phyloP scores from a whole-genome alignment of 345 rosid genomes.

The Citrus medica region DNA sequence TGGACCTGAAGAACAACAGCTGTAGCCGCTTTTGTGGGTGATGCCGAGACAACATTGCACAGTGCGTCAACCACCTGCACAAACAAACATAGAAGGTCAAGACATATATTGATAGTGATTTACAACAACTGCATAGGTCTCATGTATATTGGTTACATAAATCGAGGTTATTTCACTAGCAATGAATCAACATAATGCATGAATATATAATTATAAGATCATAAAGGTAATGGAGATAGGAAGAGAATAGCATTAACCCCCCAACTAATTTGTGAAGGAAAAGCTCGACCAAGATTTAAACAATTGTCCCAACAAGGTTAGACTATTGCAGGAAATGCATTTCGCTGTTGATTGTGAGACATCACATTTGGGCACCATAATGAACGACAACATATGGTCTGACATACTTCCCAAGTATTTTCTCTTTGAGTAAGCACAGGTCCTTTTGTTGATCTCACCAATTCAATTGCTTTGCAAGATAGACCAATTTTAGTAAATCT shows the following conservation, averaged over 20 bases:
- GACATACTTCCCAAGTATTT: neutral
- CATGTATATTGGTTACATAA: neutral
- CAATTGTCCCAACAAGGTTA: neutral
- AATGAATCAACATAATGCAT: neutral
- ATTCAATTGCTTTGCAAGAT: neutral
- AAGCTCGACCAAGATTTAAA: neutral
- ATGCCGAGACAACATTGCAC: conserved; percentile 88
- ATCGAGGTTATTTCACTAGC: neutral
- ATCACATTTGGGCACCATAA: neutral
- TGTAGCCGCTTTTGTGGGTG: conserved; percentile 88
- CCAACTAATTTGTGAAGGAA: neutral
- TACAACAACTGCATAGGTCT: neutral
- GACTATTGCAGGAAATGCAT: neutral
- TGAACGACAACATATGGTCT: neutral
- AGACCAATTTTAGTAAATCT: neutral
- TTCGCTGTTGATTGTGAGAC: neutral
- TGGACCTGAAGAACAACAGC: conserved; percentile 96
- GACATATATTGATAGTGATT: conserved; percentile 5
- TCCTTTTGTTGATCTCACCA: neutral
- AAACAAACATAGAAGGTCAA: conserved; percentile 17
- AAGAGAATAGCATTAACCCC: neutral
- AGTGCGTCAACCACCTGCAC: conserved; percentile 87
- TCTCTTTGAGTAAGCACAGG: neutral
- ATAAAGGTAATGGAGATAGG: neutral
- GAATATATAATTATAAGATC: neutral